A percentile compares a stretch with the other conserved stretches of the same genome.
Conservation (phyloP, 306 rosid species). For the Corylus heterophylla region DNA sequence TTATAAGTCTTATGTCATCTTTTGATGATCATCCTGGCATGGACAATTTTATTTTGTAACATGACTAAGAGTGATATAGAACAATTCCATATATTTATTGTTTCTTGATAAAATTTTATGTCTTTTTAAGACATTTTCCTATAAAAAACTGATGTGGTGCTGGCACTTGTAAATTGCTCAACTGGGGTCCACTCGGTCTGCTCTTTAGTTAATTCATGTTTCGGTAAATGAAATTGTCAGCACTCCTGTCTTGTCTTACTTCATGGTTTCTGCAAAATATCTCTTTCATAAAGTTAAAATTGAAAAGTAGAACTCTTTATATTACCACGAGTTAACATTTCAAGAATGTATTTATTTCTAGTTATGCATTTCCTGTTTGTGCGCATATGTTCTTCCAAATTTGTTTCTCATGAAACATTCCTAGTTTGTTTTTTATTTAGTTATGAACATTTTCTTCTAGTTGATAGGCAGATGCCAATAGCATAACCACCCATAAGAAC, state of each 20-base stretch:
- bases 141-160: background rate
- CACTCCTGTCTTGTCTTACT: background rate
- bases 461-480: background rate
- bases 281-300: background rate
- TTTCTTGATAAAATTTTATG: background rate
- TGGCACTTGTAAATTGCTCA: background rate
- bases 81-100: background rate
- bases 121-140: background rate
- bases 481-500: background rate
- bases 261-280: background rate
- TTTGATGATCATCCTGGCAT: background rate
- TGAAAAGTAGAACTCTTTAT: background rate
- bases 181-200: background rate
- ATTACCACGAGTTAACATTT: background rate
- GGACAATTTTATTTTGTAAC: background rate
- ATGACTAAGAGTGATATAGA: background rate
- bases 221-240: conserved; percentile 11
- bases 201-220: conserved; percentile 16
- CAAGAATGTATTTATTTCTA: background rate
- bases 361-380: background rate
- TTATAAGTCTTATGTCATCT: background rate
- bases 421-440: background rate
- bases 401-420: background rate
- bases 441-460: background rate
- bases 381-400: background rate